Base-by-base conservation (phyloP, 371 early-diverging fungal species). In the Vavraia culicis region DNA sequence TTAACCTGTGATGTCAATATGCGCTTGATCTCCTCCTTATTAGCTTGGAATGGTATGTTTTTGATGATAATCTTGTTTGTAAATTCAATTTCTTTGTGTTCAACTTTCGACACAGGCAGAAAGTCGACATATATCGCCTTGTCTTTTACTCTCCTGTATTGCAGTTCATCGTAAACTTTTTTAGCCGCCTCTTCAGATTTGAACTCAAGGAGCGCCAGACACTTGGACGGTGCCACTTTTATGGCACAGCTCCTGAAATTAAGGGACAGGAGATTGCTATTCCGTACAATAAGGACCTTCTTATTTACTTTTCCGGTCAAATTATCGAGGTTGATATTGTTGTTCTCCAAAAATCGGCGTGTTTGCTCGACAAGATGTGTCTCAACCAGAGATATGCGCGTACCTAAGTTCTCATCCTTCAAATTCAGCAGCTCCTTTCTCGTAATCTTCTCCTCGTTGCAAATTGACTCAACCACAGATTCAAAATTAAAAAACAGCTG, bases 11-110 rank as follows among this genome's bases (percentile, higher is more conserved):
- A 88, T 75, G 74, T 68, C 66, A 93, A 86, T 33, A 96, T 69
- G 58, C 84, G 79, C 31, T 74, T 75, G 42, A 96, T 66, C 57
- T 96, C 96, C 64, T 79, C 80, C 61, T 80, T 77, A 14, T 89
- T 84, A 7, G 93, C 90, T 72, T 93, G 89, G 68, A 96, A 96
- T 35, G 96, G 89, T 43, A 96, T 75, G 72, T 96, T 96, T 52
- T 87, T 85, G 19, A 93, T 77, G 18, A 91, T 71, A 45, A 96
- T 67, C 66, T 91, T 93, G 19, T 46, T 41, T n/a, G 14, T 38
- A 81, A 81, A 37, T 13, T 31, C 27, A 18, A 43, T 13, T 13
- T 15, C 18, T 5, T 33, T 40, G 42, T 41, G 49, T 20, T 52
- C 54, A 38, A 40, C 46, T 51, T 48, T 52, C 16, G 56, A 41